Percentiles rank a stretch among this genome's conserved stretches.
Evolutionary conservation across 2,329 filamentous ascomycete genomes (phyloP).

Genomic region (Claviceps arundinis): DNA sequence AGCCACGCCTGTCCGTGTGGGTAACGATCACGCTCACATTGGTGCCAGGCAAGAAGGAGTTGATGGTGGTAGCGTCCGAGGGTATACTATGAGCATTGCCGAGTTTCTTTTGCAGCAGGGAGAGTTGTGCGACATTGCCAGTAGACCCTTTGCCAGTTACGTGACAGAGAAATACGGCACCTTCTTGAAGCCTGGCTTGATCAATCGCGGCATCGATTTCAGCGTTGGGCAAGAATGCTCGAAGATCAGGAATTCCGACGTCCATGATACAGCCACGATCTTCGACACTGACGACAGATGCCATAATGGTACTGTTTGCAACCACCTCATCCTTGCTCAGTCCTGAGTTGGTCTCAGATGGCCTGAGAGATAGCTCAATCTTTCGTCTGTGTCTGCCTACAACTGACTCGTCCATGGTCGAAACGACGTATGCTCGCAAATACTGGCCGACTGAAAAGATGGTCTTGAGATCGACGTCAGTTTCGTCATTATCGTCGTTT

Average conservation of each 20-base stretch:
- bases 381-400: slow-evolving; percentile 57
- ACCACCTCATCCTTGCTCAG: slow-evolving; percentile 62
- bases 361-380: slow-evolving; percentile 79
- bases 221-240: slow-evolving; percentile 75
- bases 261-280: slow-evolving; percentile 95
- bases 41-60: slow-evolving; percentile 84
- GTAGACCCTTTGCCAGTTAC: slow-evolving; percentile 62
- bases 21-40: slow-evolving; percentile 73
- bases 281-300: slow-evolving; percentile 80
- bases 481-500: slow-evolving; percentile 30
- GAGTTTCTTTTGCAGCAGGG: slow-evolving; percentile 56
- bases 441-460: slow-evolving; percentile 81
- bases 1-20: slow-evolving; percentile 58
- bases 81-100: slow-evolving; percentile 54
- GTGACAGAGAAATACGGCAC: slow-evolving; percentile 72
- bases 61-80: slow-evolving; percentile 70
- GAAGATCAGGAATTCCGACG: slow-evolving; percentile 58
- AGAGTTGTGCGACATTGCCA: slow-evolving; percentile 78
- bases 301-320: slow-evolving; percentile 67
- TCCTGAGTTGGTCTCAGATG: slow-evolving; percentile 63
- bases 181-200: slow-evolving; percentile 61
- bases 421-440: slow-evolving; percentile 68
- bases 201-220: slow-evolving; percentile 58
- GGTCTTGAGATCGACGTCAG: slow-evolving; percentile 56
- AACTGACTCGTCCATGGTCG: slow-evolving; percentile 55